Conservation (phyloP, 176 grass and related monocot genomes). For the Lolium rigidum region DNA sequence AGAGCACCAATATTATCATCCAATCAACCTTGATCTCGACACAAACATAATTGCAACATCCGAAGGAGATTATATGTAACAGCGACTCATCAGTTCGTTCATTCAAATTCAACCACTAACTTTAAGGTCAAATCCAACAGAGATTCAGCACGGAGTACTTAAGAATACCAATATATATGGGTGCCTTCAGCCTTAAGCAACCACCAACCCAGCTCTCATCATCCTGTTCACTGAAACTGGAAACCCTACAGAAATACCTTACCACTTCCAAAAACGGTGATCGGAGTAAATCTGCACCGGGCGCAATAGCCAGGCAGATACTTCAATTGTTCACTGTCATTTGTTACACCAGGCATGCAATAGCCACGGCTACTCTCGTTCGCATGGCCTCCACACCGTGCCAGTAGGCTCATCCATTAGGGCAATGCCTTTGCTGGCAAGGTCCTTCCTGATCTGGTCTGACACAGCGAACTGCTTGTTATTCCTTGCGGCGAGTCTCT, state of each 20-base stretch:
- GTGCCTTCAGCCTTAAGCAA: background rate
- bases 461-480: conserved; percentile 55
- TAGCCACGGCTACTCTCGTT: conserved; percentile 41
- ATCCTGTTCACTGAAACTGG: background rate
- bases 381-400: conserved; percentile 79
- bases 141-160: background rate
- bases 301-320: background rate
- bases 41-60: background rate
- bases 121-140: background rate
- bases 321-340: conserved; percentile 16
- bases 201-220: conserved; percentile 5
- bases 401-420: conserved; percentile 85
- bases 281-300: conserved; percentile 24
- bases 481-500: conserved; percentile 45
- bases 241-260: conserved; percentile 10
- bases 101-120: background rate
- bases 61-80: background rate
- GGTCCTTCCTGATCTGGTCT: conserved; percentile 58
- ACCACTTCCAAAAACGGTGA: conserved; percentile 13
- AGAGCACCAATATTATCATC: too few species aligned
- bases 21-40: too few species aligned
- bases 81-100: background rate
- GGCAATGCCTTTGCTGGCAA: conserved; percentile 64
- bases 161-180: conserved; percentile 1
- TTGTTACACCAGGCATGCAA: background rate